A percentile compares a stretch with the other conserved stretches of the same genome.
Evolutionary conservation across 2,329 filamentous ascomycete species (phyloP).

Genomic region (Monosporascus sp.): DNA sequence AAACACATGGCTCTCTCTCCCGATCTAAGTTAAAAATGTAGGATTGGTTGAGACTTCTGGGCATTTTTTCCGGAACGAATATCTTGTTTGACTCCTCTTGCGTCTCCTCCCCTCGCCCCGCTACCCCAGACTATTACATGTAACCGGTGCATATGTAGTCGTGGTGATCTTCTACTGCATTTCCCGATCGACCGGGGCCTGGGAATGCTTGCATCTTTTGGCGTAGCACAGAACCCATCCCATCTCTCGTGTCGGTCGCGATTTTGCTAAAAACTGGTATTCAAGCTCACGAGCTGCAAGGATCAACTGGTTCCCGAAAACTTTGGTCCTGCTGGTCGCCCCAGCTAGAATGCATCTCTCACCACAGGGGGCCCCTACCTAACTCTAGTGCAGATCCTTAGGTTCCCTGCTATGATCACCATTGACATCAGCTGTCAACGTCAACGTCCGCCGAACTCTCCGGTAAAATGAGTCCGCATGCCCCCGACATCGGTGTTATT

Average conservation of each 20-base stretch:
- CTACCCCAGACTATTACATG: too few species aligned
- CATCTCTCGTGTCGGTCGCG: background rate
- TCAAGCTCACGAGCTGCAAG: background rate
- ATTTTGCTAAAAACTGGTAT: background rate
- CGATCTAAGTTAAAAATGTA: too few species aligned
- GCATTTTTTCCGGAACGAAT: too few species aligned
- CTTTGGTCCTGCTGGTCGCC: background rate
- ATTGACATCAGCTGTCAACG: slow-evolving; percentile 2
- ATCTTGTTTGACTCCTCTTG: too few species aligned
- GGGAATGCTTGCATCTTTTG: background rate
- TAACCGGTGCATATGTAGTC: too few species aligned
- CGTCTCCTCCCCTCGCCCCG: too few species aligned
- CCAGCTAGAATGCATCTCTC: background rate
- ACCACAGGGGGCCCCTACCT: background rate
- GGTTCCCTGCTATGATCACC: background rate
- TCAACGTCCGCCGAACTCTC: slow-evolving; percentile 3
- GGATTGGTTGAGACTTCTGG: too few species aligned
- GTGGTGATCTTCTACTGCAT: background rate
- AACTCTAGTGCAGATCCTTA: background rate
- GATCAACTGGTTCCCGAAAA: background rate
- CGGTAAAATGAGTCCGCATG: slow-evolving; percentile 8
- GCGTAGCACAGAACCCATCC: background rate
- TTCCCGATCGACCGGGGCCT: background rate
- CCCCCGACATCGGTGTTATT: slow-evolving; percentile 25
- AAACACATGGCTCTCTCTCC: too few species aligned